phyloP scores from a whole-genome alignment of 2,329 filamentous ascomycete genomes.

The Mycosphaerella sp. region DNA sequence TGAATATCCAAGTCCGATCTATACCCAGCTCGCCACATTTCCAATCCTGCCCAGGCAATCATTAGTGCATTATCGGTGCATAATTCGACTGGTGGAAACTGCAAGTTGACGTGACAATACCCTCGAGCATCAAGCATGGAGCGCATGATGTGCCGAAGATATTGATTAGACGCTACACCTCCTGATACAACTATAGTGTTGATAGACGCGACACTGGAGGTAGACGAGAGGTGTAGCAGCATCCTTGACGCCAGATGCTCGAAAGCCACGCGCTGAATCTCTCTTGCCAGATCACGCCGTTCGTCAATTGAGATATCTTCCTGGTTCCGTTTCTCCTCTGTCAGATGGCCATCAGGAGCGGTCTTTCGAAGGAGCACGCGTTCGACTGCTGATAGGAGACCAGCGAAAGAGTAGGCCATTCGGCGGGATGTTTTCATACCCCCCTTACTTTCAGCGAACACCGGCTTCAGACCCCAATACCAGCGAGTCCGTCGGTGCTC shows the following conservation, averaged over 20 bases:
- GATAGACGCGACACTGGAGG: slow-evolving; percentile 29
- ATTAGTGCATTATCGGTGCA: slow-evolving; percentile 97
- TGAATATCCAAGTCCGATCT: slow-evolving; percentile 54
- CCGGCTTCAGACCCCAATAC: slow-evolving; percentile 65
- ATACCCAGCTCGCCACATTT: slow-evolving; percentile 83
- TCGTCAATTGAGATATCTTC: slow-evolving; percentile 51
- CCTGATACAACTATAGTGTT: slow-evolving; percentile 74
- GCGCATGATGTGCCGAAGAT: slow-evolving; percentile 59
- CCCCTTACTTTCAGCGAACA: slow-evolving; percentile 53
- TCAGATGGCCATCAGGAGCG: slow-evolving; percentile 27
- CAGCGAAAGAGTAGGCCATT: slow-evolving; percentile 68
- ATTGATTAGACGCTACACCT: slow-evolving; percentile 82
- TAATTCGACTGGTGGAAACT: slow-evolving; percentile 67
- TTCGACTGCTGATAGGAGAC: slow-evolving; percentile 60
- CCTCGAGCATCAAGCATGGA: slow-evolving; percentile 61
- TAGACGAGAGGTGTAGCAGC: slow-evolving; percentile 44
- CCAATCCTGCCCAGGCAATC: slow-evolving; percentile 89
- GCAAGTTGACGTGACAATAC: slow-evolving; percentile 54
- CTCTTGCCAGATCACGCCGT: slow-evolving; percentile 62
- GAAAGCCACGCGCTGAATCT: slow-evolving; percentile 74
- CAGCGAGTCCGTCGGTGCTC: slow-evolving; percentile 43
- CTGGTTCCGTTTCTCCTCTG: slow-evolving; percentile 31
- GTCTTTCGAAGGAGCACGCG: slow-evolving; percentile 43
- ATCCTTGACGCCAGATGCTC: slow-evolving; percentile 77
- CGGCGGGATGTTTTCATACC: slow-evolving; percentile 35